Evolutionary conservation across 78 protist genomes (phyloP).

Genomic region (Dictyostelium firmibasis): DNA sequence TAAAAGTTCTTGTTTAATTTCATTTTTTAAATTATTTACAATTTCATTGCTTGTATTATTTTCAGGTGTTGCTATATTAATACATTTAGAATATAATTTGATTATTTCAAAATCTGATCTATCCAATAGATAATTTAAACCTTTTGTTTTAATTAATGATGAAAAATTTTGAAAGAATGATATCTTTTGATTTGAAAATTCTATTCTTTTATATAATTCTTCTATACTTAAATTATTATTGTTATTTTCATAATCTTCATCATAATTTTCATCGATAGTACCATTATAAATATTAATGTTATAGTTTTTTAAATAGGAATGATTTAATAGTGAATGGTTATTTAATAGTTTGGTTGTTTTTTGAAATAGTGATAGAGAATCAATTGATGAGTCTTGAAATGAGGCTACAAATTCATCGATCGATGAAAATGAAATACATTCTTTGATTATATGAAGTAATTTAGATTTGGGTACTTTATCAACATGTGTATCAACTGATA

Average conservation of each 20-base stretch:
- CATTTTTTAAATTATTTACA: neutral
- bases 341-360: neutral
- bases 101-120: neutral
- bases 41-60: too few relatives aligned
- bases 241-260: neutral
- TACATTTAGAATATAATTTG: neutral
- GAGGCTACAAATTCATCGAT: constrained; percentile 37
- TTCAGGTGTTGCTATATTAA: neutral
- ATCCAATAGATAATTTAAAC: constrained; percentile 13
- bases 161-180: constrained; percentile 28
- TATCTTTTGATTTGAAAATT: neutral
- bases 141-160: constrained; percentile 1
- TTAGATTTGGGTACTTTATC: constrained; percentile 65
- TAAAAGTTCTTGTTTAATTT: constrained; percentile 24
- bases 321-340: neutral
- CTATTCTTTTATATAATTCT: neutral
- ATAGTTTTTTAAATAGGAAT: neutral
- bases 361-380: neutral
- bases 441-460: constrained; percentile 39
- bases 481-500: constrained; percentile 20
- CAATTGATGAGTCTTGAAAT: neutral
- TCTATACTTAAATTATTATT: neutral
- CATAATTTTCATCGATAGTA: neutral
- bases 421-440: constrained; percentile 56
- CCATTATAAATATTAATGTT: neutral